Evolutionary conservation across 345 rosid species (phyloP).

Genomic region (Barbarea vulgaris): DNA sequence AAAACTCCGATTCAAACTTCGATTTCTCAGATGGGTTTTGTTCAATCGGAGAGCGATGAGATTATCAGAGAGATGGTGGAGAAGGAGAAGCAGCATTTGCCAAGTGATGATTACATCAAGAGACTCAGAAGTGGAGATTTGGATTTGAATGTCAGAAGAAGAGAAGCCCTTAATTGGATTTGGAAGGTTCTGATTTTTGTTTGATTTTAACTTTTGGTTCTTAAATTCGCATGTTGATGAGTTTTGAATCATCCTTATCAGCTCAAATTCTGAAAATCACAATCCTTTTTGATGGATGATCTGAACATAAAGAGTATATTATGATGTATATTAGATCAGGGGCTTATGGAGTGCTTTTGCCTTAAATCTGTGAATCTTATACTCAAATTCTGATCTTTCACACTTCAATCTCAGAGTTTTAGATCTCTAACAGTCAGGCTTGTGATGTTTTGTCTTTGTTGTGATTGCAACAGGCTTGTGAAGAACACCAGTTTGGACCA

Average conservation of each 20-base stretch:
- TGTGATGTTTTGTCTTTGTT: constrained; percentile 9
- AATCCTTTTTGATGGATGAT: constrained; percentile 27
- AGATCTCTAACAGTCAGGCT: constrained; percentile 10
- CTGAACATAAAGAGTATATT: constrained; percentile 14
- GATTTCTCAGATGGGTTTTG: constrained; percentile 46
- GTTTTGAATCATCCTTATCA: neutral
- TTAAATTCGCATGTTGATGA: constrained; percentile 6
- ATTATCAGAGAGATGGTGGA: constrained; percentile 57
- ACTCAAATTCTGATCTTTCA: neutral
- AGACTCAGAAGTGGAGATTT: constrained; percentile 59
- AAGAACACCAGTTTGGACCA: constrained; percentile 59
- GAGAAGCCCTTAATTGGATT: constrained; percentile 71
- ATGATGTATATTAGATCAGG: constrained; percentile 10
- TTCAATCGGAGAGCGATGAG: constrained; percentile 55
- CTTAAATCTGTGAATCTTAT: constrained; percentile 25
- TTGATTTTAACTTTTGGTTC: neutral
- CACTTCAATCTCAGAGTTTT: constrained; percentile 4
- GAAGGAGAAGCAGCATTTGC: constrained; percentile 61
- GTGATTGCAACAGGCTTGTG: constrained; percentile 53
- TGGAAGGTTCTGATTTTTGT: constrained; percentile 53
- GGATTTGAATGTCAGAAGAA: constrained; percentile 58
- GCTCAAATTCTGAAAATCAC: constrained; percentile 24
- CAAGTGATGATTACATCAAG: constrained; percentile 54
- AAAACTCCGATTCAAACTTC: constrained; percentile 40
- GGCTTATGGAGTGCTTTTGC: constrained; percentile 10